Base-by-base conservation (phyloP, 139 green algal species). In the Coelastrella sp. region DNA sequence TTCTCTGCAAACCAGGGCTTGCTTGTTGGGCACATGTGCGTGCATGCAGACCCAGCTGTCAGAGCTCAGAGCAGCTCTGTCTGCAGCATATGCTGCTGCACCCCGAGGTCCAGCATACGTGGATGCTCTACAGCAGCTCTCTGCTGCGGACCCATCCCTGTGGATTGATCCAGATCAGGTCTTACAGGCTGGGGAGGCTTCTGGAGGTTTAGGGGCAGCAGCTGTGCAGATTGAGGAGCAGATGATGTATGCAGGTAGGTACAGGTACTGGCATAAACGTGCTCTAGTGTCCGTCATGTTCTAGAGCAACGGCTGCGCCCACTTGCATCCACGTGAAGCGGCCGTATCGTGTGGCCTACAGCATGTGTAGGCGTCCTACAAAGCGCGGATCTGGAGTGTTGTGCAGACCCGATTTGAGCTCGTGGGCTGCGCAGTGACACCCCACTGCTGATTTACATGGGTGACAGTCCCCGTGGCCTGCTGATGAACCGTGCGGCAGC, bases 191-290 rank as follows among this genome's bases (percentile, higher is more conserved):
- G 23, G 23, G 17, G 32, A 87, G 82, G 82, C 65, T 0, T 87
- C 82, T 57, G 82, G 82, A 3, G 82, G 82, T 19, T 59, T 87
- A 17, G 82, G 82, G 32, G 82, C 65, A 47, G 82, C 82, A 65
- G 82, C 47, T 56, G 82, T 87, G 65, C 82, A 87, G 32, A 5
- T 87, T 13, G 82, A 87, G 64, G 82, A 87, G 19, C 82, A 87
- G 82, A 77, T 87, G 82, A 58, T 87, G 82, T 87, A 87, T 54
- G 23, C 82, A 47, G 82, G 82, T 87, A 17, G 19, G 58, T 54
- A 59, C 32, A 7, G 60, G 5, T 60, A 20, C 66, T 86, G 61
- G 16, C 76, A 61, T 13, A 17, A 59, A 20, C 10, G 14, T 60
- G 32, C 32, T 47, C 32, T 47, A 47, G 32, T 1, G 32, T 47